Evolutionary conservation across 345 rosid genomes (phyloP).

Genomic region (Hibiscus mutabilis): DNA sequence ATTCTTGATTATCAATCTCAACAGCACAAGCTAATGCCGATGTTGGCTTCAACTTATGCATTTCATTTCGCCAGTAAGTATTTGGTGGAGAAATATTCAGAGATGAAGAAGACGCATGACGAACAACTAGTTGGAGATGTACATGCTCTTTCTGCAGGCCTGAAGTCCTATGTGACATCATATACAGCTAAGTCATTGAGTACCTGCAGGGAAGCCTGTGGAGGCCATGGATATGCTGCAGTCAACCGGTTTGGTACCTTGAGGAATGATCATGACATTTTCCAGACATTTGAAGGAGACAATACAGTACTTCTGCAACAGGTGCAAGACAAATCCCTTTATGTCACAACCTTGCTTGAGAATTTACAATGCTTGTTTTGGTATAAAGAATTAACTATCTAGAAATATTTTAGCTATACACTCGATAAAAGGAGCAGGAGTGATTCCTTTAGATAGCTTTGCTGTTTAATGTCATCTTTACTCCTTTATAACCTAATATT

Average conservation of each 20-base stretch:
- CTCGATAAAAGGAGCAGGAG: background rate
- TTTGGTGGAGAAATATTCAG: slow-evolving; percentile 48
- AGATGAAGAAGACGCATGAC: slow-evolving; percentile 35
- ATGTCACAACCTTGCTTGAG: slow-evolving; percentile 3
- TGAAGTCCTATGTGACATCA: slow-evolving; percentile 87
- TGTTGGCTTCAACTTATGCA: slow-evolving; percentile 93
- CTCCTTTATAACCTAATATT: background rate
- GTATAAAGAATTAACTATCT: slow-evolving; percentile 22
- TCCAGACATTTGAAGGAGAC: slow-evolving; percentile 76
- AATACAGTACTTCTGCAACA: slow-evolving; percentile 42
- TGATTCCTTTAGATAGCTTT: background rate
- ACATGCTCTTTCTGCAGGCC: slow-evolving; percentile 94
- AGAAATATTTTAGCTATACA: background rate
- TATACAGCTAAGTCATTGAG: slow-evolving; percentile 83
- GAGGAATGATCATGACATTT: slow-evolving; percentile 69
- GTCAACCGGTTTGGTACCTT: slow-evolving; percentile 92
- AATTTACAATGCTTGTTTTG: background rate
- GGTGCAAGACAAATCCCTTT: background rate
- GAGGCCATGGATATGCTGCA: slow-evolving; percentile 99
- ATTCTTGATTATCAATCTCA: slow-evolving; percentile 99
- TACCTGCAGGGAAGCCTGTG: slow-evolving; percentile 93
- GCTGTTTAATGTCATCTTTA: background rate
- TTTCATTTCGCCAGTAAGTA: slow-evolving; percentile 75
- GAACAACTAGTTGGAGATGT: slow-evolving; percentile 85
- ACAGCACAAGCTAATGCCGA: slow-evolving; percentile 99